These are phyloP conservation scores for Naegleria fowleri DNA, from an alignment of 208 protist species.

Conservation along the genomic window DNA sequence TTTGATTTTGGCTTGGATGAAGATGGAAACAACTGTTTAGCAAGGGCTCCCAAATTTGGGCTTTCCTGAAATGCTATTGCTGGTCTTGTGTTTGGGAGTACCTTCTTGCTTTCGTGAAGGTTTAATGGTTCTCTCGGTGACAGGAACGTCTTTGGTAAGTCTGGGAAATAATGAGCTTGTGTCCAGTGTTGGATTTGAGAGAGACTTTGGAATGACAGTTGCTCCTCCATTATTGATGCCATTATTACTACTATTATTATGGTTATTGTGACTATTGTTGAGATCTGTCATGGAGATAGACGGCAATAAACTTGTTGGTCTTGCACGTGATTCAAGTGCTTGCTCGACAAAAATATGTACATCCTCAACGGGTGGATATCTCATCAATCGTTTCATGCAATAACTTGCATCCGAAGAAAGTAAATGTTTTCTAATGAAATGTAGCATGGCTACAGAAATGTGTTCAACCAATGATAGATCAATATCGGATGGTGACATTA, in stretches of 20 bases:
- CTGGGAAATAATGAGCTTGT: background rate
- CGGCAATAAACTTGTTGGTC: background rate
- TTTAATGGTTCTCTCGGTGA: background rate
- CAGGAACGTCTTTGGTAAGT: background rate
- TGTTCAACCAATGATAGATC: background rate
- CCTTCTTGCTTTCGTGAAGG: background rate
- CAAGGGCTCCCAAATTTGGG: background rate
- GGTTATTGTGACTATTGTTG: no score
- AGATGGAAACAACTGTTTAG: background rate
- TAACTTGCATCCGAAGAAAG: conserved; percentile 41
- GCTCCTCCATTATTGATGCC: no score
- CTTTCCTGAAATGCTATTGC: background rate
- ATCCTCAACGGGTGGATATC: conserved; percentile 62
- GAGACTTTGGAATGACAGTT: no score
- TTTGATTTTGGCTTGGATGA: no score
- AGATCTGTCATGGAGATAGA: background rate
- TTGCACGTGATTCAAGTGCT: conserved; percentile 29
- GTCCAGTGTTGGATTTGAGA: no score
- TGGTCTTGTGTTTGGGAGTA: background rate
- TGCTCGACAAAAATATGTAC: conserved; percentile 45
- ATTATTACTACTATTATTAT: no score
- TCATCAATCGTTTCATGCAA: conserved; percentile 64
- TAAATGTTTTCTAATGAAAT: conserved; percentile 31
- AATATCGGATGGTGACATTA: background rate
- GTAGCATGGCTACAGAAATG: conserved; percentile 3